Evolutionary conservation across 179 eudicot genomes (phyloP).

Genomic region (Silene coronaria): DNA sequence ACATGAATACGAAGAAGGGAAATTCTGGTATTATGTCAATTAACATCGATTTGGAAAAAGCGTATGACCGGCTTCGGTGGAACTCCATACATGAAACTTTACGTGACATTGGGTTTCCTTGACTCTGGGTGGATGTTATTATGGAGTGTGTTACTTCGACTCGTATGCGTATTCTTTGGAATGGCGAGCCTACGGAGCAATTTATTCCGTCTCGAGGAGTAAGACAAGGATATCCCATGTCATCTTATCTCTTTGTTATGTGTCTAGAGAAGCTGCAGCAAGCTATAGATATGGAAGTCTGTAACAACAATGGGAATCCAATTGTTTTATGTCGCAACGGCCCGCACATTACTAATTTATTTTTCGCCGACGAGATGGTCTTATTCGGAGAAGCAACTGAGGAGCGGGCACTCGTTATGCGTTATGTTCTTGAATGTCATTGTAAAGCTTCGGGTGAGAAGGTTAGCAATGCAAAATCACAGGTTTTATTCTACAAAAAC

Average conservation of each 20-base stretch:
- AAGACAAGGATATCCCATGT: conserved; percentile 9
- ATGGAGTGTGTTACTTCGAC: not conserved
- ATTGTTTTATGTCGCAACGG: too few relatives aligned
- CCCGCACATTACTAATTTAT: too few relatives aligned
- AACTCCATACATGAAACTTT: not conserved
- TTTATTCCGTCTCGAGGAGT: not conserved
- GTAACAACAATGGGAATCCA: not conserved
- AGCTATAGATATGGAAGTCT: not conserved
- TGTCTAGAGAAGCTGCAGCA: not conserved
- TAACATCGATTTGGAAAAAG: not conserved
- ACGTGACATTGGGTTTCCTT: not conserved
- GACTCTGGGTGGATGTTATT: not conserved
- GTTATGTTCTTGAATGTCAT: too few relatives aligned
- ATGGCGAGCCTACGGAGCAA: not conserved
- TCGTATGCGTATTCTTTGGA: not conserved
- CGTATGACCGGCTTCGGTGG: not conserved
- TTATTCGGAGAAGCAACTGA: too few relatives aligned
- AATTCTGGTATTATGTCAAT: not conserved
- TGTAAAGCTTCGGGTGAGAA: too few relatives aligned
- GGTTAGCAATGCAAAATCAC: too few relatives aligned
- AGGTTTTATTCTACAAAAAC: too few relatives aligned
- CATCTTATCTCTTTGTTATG: conserved; percentile 12
- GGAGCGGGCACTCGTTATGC: not conserved
- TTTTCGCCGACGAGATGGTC: too few relatives aligned
- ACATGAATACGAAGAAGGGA: too few relatives aligned